phyloP scores from a whole-genome alignment of 2,329 filamentous ascomycete species.

The Penicillium sp. region DNA sequence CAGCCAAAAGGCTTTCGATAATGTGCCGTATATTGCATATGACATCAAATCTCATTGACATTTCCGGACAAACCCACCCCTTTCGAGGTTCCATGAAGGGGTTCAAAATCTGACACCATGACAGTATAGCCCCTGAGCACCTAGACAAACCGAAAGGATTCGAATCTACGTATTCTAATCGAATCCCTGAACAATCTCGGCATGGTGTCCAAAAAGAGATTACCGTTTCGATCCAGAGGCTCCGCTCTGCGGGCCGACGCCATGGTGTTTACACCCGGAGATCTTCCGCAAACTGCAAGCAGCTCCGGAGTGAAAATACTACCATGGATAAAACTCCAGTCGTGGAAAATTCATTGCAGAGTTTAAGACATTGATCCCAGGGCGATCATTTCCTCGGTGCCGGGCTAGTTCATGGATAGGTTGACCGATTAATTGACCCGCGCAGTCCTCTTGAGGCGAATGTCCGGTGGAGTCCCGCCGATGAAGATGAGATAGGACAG shows the following conservation, averaged over 20 bases:
- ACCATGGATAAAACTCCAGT: slow-evolving; percentile 1
- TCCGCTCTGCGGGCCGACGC: slow-evolving; percentile 1
- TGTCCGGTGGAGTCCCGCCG: slow-evolving; percentile 14
- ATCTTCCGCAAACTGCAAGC: slow-evolving; percentile 12
- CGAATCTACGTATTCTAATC: not conserved
- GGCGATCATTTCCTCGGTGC: slow-evolving; percentile 1
- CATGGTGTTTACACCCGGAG: slow-evolving; percentile 7
- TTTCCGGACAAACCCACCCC: not conserved
- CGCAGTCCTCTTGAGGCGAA: not conserved
- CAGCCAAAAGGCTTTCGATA: not conserved
- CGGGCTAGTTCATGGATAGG: no score
- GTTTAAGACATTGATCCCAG: not conserved
- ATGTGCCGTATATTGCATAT: not conserved
- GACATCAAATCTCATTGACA: not conserved
- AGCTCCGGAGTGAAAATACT: not conserved
- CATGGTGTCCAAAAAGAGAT: not conserved
- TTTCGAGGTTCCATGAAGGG: not conserved
- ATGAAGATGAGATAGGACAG: slow-evolving; percentile 18
- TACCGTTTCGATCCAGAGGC: slow-evolving; percentile 7
- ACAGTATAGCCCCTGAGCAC: not conserved
- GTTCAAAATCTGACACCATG: not conserved
- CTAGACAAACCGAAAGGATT: not conserved
- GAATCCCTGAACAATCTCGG: not conserved
- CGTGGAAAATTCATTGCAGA: slow-evolving; percentile 12
- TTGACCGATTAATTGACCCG: no score